A percentile compares a stretch with the other conserved stretches of the same genome.
Conservation (phyloP, 768 basidiomycete genomes). For the Hypholoma fasciculare region DNA sequence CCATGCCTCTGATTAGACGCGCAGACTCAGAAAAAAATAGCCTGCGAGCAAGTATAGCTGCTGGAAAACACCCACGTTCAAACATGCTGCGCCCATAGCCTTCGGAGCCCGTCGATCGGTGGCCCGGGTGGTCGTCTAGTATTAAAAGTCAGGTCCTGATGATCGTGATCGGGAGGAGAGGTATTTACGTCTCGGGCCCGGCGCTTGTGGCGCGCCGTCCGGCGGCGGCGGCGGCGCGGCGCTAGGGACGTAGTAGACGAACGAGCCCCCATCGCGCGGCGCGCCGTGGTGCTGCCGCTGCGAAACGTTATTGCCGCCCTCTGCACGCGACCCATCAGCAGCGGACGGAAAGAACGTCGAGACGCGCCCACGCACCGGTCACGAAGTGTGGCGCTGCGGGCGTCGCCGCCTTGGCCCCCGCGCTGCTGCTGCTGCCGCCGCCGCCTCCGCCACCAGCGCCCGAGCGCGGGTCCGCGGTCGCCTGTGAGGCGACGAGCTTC, state of each 20-base stretch:
- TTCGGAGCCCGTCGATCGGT: slow-evolving; percentile 10
- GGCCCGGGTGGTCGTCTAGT: not conserved
- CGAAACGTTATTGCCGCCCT: slow-evolving; percentile 31
- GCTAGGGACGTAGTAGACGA: slow-evolving; percentile 52
- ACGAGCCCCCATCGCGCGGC: slow-evolving; percentile 43
- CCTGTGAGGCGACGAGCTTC: slow-evolving; percentile 54
- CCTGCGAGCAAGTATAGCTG: slow-evolving; percentile 3
- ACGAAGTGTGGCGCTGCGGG: slow-evolving; percentile 43
- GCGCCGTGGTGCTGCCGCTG: slow-evolving; percentile 41
- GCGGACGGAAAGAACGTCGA: not conserved
- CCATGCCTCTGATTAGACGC: slow-evolving; percentile 62
- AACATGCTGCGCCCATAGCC: slow-evolving; percentile 42
- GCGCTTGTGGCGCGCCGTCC: not conserved
- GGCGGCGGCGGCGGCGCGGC: not conserved
- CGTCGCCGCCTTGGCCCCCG: not conserved
- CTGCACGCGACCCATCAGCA: slow-evolving; percentile 13
- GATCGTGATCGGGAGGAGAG: not conserved
- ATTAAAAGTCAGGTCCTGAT: not conserved
- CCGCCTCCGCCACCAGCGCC: slow-evolving; percentile 38
- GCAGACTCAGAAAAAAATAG: slow-evolving; percentile 8
- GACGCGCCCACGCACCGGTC: slow-evolving; percentile 32
- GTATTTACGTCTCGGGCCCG: slow-evolving; percentile 21
- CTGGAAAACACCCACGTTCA: slow-evolving; percentile 35
- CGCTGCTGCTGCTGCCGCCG: slow-evolving; percentile 45
- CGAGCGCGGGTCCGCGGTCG: not conserved